phyloP scores from a whole-genome alignment of 192 early-diverging fungal species.

The Radiomyces spectabilis region DNA sequence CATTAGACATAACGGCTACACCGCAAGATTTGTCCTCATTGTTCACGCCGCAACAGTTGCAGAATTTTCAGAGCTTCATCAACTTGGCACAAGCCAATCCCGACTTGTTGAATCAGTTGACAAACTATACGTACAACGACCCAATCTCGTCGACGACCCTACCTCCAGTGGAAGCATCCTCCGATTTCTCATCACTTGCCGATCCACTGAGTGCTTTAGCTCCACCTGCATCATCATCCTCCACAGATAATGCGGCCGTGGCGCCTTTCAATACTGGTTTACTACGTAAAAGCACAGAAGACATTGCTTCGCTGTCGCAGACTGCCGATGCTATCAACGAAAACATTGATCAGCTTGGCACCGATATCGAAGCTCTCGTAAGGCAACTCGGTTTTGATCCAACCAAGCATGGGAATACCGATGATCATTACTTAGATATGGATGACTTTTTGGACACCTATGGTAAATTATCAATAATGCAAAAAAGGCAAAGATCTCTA shows the following conservation, averaged over 20 bases:
- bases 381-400: slow-evolving; percentile 24
- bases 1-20: background rate
- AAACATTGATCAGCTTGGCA: slow-evolving; percentile 18
- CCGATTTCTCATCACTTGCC: background rate
- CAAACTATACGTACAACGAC: slow-evolving; percentile 2
- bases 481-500: no score
- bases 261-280: background rate
- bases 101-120: slow-evolving; percentile 9
- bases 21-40: background rate
- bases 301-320: background rate
- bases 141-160: background rate
- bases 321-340: slow-evolving; percentile 12
- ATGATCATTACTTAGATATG: slow-evolving; percentile 13
- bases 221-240: background rate
- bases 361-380: slow-evolving; percentile 12
- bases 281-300: background rate
- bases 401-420: background rate
- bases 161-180: background rate
- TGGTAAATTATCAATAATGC: slow-evolving; percentile 8
- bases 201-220: background rate
- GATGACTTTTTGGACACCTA: slow-evolving; percentile 25
- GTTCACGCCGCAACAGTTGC: slow-evolving; percentile 5
- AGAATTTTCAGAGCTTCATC: slow-evolving; percentile 9
- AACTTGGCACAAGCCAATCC: slow-evolving; percentile 15
- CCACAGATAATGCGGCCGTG: background rate